Evolutionary conservation across 331 rosid genomes (phyloP), one percentile per base, ranked within the genome.

Genomic region (Quercus tomentella): DNA sequence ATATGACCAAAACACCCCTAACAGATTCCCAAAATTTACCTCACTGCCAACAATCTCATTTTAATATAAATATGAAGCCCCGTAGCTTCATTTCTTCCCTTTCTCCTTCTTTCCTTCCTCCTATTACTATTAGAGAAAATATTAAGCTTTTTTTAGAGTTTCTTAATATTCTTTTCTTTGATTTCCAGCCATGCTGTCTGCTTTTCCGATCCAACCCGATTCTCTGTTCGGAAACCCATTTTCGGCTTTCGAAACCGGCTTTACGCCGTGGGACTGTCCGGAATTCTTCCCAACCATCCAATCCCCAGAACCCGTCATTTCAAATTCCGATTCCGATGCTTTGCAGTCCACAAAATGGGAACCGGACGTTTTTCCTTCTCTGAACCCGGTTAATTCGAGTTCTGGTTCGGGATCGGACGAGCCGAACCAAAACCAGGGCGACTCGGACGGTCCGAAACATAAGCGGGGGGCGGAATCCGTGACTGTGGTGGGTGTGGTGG

Each of bases 11-110:
- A 83, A 25, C 83, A 6, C 89, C 98, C 94, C 70, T 14, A 0
- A 0, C 0, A 4, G 2, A 2, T 0, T 2, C 1, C 1, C 28
- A 69, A 78, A 84, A 49, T 89, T 62, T 81, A 1, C 25, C 3
- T 1, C 1, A 20, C 1, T 25, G 54, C 70, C 54, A 20, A 9
- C 54, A 20, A 37, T 37, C 35, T 22, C 21, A 1, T 3, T 31
- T 0, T 25, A 2, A 60, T 23, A 68, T 96, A 96, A 96, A 91
- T 91, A 82, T 1, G 58, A 52, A 57, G 1, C 84, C 81, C 90
- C 91, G n/a, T 82, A 74, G 74, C 89, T 76, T 75, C 98, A 9
- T 82, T 83, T 79, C 92, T 84, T 96, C 99, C 99, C 85, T 96
- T 96, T 91, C 96, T 82, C 81, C 83, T 87, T 86, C 88, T 82